Percentiles rank a stretch among this genome's conserved stretches.
These are phyloP conservation scores for Bipolaris victoriae DNA, from an alignment of 2,329 filamentous ascomycete genomes.

Conservation along the genomic window DNA sequence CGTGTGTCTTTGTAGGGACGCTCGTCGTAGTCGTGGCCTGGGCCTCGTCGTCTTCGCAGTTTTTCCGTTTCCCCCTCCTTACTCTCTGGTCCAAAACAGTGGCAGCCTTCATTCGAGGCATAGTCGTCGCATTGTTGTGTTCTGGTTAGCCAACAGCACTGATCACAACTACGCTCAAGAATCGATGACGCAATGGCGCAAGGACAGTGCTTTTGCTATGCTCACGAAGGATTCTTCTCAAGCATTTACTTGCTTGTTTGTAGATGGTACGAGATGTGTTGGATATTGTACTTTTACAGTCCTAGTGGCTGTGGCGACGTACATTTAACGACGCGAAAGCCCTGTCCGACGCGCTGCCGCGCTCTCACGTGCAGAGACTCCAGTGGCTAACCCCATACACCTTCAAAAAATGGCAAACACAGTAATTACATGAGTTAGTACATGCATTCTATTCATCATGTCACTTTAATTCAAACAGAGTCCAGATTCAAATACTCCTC, in stretches of 20 bases:
- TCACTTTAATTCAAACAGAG: not conserved
- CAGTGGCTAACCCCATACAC: not conserved
- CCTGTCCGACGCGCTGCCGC: constrained; percentile 17
- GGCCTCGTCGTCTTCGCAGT: constrained; percentile 28
- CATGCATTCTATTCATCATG: not conserved
- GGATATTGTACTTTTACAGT: not conserved
- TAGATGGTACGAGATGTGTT: not conserved
- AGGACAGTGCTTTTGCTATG: not conserved
- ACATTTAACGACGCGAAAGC: not conserved
- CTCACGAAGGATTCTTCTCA: not conserved
- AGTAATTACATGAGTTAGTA: not conserved
- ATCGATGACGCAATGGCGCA: constrained; percentile 37
- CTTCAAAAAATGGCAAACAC: not conserved
- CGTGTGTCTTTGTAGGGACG: constrained; percentile 62
- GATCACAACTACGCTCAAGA: constrained; percentile 6
- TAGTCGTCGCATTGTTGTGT: constrained; percentile 23
- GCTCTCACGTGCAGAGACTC: constrained; percentile 17
- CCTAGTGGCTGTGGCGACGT: not conserved
- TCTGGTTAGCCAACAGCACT: not conserved
- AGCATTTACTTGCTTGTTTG: not conserved
- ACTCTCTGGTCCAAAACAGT: constrained; percentile 54
- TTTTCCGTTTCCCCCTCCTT: constrained; percentile 53
- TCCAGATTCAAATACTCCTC: not conserved
- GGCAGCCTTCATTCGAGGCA: constrained; percentile 49
- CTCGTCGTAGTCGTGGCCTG: constrained; percentile 48